Evolutionary conservation across 1,284 basidiomycete genomes (phyloP).

Genomic region (Microbotryomycetes sp.): DNA sequence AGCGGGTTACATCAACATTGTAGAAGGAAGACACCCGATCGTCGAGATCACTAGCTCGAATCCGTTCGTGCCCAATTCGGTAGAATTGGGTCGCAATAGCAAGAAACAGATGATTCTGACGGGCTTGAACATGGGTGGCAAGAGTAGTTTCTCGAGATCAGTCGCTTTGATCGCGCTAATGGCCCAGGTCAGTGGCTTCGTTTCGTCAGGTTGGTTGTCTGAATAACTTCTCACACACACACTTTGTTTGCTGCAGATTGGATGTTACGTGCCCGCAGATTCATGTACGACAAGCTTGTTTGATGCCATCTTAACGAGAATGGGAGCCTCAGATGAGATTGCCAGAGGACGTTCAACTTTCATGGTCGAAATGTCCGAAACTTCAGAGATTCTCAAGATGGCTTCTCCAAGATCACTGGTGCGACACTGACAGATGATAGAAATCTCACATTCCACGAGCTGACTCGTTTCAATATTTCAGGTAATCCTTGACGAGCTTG

Average conservation of each 20-base stretch:
- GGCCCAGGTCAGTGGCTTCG: conserved; percentile 49
- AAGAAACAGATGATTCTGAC: conserved; percentile 26
- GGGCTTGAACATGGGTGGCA: conserved; percentile 41
- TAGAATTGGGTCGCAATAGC: conserved; percentile 12
- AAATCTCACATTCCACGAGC: too few relatives aligned
- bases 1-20: conserved; percentile 27
- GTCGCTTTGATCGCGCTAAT: conserved; percentile 51
- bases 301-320: conserved; percentile 59
- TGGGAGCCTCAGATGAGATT: conserved; percentile 71
- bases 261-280: conserved; percentile 57
- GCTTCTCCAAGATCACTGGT: conserved; percentile 35
- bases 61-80: conserved; percentile 69
- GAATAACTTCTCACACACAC: neutral
- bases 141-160: conserved; percentile 31
- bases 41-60: conserved; percentile 66
- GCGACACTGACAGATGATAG: neutral
- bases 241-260: conserved; percentile 45
- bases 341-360: conserved; percentile 71
- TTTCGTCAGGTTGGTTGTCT: conserved; percentile 46
- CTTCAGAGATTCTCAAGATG: conserved; percentile 68
- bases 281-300: conserved; percentile 65
- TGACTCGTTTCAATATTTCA: too few relatives aligned
- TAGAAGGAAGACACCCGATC: conserved; percentile 63
- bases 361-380: conserved; percentile 78
- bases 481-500: conserved; percentile 69